Conservation (phyloP, 352 stramenopile species). For the Phytophthora niederhauseri region DNA sequence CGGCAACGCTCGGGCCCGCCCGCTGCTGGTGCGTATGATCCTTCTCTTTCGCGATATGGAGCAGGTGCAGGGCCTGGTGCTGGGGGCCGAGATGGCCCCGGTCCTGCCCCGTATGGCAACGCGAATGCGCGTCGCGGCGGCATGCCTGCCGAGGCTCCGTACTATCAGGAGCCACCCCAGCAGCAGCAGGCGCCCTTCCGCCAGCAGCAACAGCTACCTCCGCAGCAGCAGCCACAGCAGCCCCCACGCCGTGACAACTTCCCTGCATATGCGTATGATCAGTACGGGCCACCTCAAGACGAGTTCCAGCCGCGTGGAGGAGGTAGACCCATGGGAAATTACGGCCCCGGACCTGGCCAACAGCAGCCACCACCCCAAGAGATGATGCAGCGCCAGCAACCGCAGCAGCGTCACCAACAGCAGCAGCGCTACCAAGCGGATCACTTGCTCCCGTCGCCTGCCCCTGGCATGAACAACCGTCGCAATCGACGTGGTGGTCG, state of each 20-base stretch:
- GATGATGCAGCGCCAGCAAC: slow-evolving; percentile 21
- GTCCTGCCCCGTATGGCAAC: slow-evolving; percentile 18
- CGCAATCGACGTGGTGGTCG: slow-evolving; percentile 43
- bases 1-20: slow-evolving; percentile 31
- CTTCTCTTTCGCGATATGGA: slow-evolving; percentile 43
- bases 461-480: slow-evolving; percentile 28
- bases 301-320: slow-evolving; percentile 40
- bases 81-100: slow-evolving; percentile 16
- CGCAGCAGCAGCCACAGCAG: slow-evolving; percentile 20
- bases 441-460: slow-evolving; percentile 37
- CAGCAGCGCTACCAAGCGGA: slow-evolving; percentile 30
- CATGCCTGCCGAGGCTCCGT: slow-evolving; percentile 27
- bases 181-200: slow-evolving; percentile 30
- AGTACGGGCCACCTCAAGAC: slow-evolving; percentile 37
- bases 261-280: slow-evolving; percentile 37
- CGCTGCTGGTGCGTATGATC: slow-evolving; percentile 32
- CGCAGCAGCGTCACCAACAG: slow-evolving; percentile 13
- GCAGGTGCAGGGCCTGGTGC: slow-evolving; percentile 27
- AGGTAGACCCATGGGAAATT: slow-evolving; percentile 29
- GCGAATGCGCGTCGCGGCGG: slow-evolving; percentile 25
- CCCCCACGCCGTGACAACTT: slow-evolving; percentile 30
- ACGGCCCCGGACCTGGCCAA: slow-evolving; percentile 27
- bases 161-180: slow-evolving; percentile 38
- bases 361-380: slow-evolving; percentile 33
- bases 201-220: slow-evolving; percentile 20